Conservation (phyloP, 805 yeast species). For the Schizosaccharomyces pombe region DNA sequence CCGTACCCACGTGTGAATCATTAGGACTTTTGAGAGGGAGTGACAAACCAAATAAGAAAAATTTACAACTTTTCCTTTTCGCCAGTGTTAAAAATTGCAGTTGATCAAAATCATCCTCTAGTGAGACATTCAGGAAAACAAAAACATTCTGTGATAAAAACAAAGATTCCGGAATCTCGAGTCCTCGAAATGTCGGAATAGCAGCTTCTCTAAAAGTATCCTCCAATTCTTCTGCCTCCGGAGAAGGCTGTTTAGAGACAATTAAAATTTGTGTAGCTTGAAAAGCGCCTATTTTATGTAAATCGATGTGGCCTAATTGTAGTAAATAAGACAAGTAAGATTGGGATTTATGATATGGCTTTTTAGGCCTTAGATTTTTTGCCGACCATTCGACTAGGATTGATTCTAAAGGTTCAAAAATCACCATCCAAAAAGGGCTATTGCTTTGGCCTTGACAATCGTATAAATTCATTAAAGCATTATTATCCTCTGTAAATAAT, state of each 20-base stretch:
- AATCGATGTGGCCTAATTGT: not conserved
- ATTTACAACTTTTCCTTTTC: not conserved
- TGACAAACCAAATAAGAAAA: not conserved
- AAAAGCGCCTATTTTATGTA: not conserved
- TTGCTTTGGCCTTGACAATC: not conserved
- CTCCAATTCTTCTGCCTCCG: not conserved
- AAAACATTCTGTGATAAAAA: not conserved
- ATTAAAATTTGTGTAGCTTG: not conserved
- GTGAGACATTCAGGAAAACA: not conserved
- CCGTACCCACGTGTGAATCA: no score
- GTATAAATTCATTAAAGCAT: not conserved
- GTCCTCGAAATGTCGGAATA: not conserved
- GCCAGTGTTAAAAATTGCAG: not conserved
- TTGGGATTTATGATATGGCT: not conserved
- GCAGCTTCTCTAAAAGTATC: not conserved
- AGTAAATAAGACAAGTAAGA: not conserved
- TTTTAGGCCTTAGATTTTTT: not conserved
- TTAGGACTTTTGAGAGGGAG: not conserved
- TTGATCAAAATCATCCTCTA: no score
- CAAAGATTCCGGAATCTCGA: not conserved
- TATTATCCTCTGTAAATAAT: not conserved
- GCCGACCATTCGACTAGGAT: not conserved
- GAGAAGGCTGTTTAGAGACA: not conserved
- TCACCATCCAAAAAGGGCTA: not conserved
- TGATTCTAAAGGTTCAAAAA: not conserved